Base-by-base conservation (phyloP, 805 yeast species). In the Yamadazyma scolyti region DNA sequence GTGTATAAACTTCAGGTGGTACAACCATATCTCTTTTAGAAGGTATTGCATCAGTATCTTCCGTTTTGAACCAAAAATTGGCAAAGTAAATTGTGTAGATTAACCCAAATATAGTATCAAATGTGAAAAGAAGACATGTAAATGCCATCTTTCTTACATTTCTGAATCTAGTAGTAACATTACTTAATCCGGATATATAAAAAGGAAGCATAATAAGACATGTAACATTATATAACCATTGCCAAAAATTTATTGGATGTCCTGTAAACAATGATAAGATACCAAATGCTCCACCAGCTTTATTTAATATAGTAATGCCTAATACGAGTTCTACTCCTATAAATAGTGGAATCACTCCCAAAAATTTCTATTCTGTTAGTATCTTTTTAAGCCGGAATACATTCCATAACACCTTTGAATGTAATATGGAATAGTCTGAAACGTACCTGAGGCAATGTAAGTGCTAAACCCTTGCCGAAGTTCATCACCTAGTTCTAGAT, bases 201-300 rank as follows among this genome's bases (percentile, higher is more conserved):
- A 82, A 68, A 3, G 88, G 77, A 25, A 89, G 58, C 5, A 78
- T 65, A 3, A 73, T 33, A 10, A 84, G 61, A 3, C 94, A 80
- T 36, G 80, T 54, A 11, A 82, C 45, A 54, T 89, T 87, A 43
- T 79, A 76, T 1, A 82, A 37, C 93, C 96, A 84, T 52, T 90
- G 97, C 61, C 83, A 63, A 38, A 79, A 73, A 37, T 78, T 79
- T 33, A 89, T 68, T 2, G 93, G 93, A 50, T 89, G 96, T 2
- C 96, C 93, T 0, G 97, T 89, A 48, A 90, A 73, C 16, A 90
- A 55, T 1, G 97, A 88, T 14, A 88, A 62, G 20, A 90, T 64
- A 17, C 97, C 98, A 56, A 82, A 90, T 13, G 79, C 66, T 7
- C 97, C 96, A 36, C 95, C 79, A 43, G 89, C 85, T 53, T 89